These are phyloP conservation scores for Plasmodium gallinaceum DNA, from an alignment of 169 alveolate species.

Conservation along the genomic window DNA sequence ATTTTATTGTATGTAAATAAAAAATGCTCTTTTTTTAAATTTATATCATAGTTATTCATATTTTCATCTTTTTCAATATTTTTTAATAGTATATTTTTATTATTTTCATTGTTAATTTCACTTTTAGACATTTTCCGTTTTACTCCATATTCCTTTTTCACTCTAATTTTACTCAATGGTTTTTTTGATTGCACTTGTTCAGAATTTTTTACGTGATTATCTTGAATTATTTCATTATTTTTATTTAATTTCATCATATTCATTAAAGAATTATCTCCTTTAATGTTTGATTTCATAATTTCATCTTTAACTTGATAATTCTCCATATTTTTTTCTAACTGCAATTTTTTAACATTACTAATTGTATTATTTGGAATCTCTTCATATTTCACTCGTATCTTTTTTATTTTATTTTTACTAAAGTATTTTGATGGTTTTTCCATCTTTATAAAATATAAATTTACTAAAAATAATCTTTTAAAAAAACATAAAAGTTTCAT, in stretches of 20 bases:
- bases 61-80: not conserved
- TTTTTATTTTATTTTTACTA: slow-evolving; percentile 21
- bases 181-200: not conserved
- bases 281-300: not conserved
- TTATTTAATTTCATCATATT: no score
- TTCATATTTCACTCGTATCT: slow-evolving; percentile 44
- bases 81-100: not conserved
- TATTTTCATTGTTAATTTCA: slow-evolving; percentile 2
- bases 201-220: no score
- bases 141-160: not conserved
- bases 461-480: slow-evolving; percentile 24
- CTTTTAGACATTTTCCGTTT: not conserved
- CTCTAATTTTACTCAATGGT: not conserved
- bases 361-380: not conserved
- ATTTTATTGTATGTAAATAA: slow-evolving; percentile 31
- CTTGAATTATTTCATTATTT: no score
- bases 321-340: not conserved
- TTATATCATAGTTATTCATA: not conserved
- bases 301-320: not conserved
- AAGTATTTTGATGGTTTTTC: slow-evolving; percentile 46
- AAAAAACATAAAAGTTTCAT: slow-evolving; percentile 20
- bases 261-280: no score
- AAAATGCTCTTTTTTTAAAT: slow-evolving; percentile 19
- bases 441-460: slow-evolving; percentile 41
- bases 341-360: not conserved